Evolutionary conservation across 768 basidiomycete genomes (phyloP), one percentile per base, ranked within the genome.

Genomic region (Bullera alba): DNA sequence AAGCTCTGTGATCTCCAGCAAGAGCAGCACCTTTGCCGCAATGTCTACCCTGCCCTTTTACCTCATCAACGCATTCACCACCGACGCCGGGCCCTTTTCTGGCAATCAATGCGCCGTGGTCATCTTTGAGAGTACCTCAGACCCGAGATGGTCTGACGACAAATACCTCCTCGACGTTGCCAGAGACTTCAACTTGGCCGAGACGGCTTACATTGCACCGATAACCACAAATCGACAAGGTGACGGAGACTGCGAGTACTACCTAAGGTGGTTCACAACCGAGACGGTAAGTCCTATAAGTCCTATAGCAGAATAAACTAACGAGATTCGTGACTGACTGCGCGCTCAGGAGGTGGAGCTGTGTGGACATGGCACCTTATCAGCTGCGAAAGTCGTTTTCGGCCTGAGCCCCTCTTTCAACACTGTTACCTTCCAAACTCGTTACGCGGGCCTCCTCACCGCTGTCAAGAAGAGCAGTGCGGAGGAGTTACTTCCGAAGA

Each of bases 101-200:
- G 63, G 63, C 0, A 65, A 61, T 42, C 63, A 61, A 53, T 58
- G 58, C 26, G 48, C 63, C 17, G 56, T 65, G 4, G 59, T 65
- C 16, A 2, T 65, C 3, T 54, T 65, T 17, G 36, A 43, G 5
- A 16, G 34, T 2, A 21, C 16, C 26, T 23, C 44, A 5, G 51
- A 57, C 23, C 30, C 48, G 16, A 26, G 52, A 19, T 21, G 29
- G 0, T 19, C 12, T 1, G 53, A 65, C 26, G 54, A 56, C 21
- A 51, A 51, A 17, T 65, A 45, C 46, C 47, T 56, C 35, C 46
- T 16, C 14, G 22, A 34, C 0, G 38, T 52, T 21, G 59, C 63
- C 14, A 28, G 52, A 16, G 59, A 61, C 46, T 65, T 65, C 45
- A 49, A 54, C 22, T 57, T 51, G 19, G 48, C 63, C 23, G 63